phyloP scores from a whole-genome alignment of 352 stramenopile species.

The Halophytophthora polymorphica region DNA sequence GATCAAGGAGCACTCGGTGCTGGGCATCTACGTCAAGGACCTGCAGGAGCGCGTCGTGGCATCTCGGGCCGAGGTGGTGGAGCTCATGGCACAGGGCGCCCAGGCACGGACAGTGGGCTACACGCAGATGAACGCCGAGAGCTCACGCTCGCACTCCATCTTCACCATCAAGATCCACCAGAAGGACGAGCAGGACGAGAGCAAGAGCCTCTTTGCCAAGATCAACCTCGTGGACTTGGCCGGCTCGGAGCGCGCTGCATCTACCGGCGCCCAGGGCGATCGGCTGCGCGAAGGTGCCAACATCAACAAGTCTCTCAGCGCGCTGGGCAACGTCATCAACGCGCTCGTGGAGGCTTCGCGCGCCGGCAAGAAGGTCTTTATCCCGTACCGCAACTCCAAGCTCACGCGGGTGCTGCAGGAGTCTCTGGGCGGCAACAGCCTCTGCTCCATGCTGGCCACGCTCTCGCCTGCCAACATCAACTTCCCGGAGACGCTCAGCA shows the following conservation, averaged over 20 bases:
- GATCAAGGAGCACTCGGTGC: slow-evolving; percentile 92
- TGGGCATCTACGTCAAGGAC: slow-evolving; percentile 94
- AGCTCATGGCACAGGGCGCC: slow-evolving; percentile 73
- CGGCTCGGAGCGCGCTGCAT: slow-evolving; percentile 87
- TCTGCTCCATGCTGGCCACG: slow-evolving; percentile 95
- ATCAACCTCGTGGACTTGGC: slow-evolving; percentile 95
- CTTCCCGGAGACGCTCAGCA: slow-evolving; percentile 93
- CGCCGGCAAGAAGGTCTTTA: slow-evolving; percentile 86
- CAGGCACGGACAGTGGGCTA: slow-evolving; percentile 70
- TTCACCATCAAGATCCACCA: slow-evolving; percentile 96
- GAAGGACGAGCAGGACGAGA: slow-evolving; percentile 83
- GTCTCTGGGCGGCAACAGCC: slow-evolving; percentile 90
- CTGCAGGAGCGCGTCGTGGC: slow-evolving; percentile 88
- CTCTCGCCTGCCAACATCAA: slow-evolving; percentile 95
- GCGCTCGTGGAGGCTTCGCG: slow-evolving; percentile 83
- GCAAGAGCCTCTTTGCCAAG: slow-evolving; percentile 89
- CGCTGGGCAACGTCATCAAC: slow-evolving; percentile 93
- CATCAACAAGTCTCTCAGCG: slow-evolving; percentile 94
- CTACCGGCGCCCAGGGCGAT: slow-evolving; percentile 88
- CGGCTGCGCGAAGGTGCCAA: slow-evolving; percentile 92
- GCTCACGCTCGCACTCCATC: slow-evolving; percentile 92
- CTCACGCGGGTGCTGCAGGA: slow-evolving; percentile 92
- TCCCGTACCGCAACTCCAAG: slow-evolving; percentile 94
- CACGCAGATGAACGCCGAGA: slow-evolving; percentile 94
- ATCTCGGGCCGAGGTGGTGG: slow-evolving; percentile 79